Evolutionary conservation across 345 rosid genomes (phyloP).

Genomic region (Euclidium syriacum): DNA sequence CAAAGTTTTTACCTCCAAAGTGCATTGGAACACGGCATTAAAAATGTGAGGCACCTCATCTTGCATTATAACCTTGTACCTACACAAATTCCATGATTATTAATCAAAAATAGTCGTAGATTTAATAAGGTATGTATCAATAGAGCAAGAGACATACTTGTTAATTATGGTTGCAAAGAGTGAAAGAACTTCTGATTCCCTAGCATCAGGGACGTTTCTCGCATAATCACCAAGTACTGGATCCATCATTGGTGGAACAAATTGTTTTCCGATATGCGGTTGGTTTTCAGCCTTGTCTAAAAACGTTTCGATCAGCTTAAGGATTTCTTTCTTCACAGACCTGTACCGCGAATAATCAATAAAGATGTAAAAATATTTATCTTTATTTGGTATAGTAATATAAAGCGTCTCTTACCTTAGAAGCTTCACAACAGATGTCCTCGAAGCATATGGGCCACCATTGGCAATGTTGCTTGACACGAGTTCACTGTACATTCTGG

Average conservation of each 20-base stretch:
- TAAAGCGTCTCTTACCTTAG: conserved; percentile 49
- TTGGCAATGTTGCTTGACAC: conserved; percentile 85
- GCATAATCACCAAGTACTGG: conserved; percentile 97
- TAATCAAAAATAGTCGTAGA: background rate
- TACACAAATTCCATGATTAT: conserved; percentile 21
- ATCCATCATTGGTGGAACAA: conserved; percentile 99
- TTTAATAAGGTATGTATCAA: background rate
- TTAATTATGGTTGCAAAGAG: conserved; percentile 95
- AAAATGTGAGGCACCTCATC: conserved; percentile 93
- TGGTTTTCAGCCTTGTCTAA: conserved; percentile 98
- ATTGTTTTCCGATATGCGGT: conserved; percentile 89
- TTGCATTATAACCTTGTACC: conserved; percentile 83
- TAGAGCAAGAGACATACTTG: conserved; percentile 51
- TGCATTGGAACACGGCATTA: conserved; percentile 98
- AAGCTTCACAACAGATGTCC: conserved; percentile 88
- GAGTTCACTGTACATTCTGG: conserved; percentile 99
- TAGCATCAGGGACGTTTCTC: conserved; percentile 95
- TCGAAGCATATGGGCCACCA: conserved; percentile 91
- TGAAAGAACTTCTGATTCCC: conserved; percentile 96
- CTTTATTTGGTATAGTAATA: background rate
- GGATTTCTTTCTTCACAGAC: conserved; percentile 95
- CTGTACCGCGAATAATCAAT: conserved; percentile 37
- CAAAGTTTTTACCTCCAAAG: conserved; percentile 66
- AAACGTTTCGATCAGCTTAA: conserved; percentile 92
- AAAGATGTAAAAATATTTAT: conserved; percentile 9